Evolutionary conservation across 768 basidiomycete species (phyloP).

Genomic region (Dendrothele bispora): DNA sequence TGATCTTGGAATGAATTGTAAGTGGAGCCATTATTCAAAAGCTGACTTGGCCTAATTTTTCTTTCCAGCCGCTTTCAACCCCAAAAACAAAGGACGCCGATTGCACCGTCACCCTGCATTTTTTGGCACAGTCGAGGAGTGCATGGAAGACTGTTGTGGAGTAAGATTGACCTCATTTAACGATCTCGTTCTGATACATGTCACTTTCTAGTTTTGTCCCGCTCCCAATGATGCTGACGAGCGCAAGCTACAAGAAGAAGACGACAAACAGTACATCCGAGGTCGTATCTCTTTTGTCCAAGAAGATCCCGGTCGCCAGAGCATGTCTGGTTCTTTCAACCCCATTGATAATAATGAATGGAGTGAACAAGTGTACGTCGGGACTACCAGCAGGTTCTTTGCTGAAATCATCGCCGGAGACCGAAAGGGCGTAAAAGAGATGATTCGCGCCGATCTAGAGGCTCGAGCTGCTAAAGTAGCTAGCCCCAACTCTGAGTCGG

Average conservation of each 20-base stretch:
- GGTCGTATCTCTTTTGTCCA: conserved; percentile 56
- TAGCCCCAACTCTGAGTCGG: no score
- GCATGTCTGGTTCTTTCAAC: conserved; percentile 61
- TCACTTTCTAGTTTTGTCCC: conserved; percentile 46
- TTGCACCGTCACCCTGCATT: conserved; percentile 67
- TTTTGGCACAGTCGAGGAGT: conserved; percentile 58
- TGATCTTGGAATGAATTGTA: conserved; percentile 61
- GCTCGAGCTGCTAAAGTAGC: no score
- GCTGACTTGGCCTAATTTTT: background rate
- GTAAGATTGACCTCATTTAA: no score
- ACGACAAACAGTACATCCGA: conserved; percentile 53
- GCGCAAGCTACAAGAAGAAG: conserved; percentile 46
- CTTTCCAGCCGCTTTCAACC: conserved; percentile 54
- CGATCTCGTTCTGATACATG: background rate
- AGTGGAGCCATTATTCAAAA: conserved; percentile 12
- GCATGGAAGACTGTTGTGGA: conserved; percentile 63
- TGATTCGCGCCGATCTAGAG: conserved; percentile 44
- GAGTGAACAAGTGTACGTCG: conserved; percentile 61
- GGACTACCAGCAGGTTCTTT: conserved; percentile 54
- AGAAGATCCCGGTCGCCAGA: conserved; percentile 62
- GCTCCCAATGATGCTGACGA: conserved; percentile 57
- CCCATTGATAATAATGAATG: conserved; percentile 69
- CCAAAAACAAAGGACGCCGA: conserved; percentile 57
- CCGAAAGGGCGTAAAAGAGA: conserved; percentile 32
- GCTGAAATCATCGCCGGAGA: conserved; percentile 51